Base-by-base conservation (phyloP, 1,284 basidiomycete genomes). In the Neotropicomus parvogracilis region DNA sequence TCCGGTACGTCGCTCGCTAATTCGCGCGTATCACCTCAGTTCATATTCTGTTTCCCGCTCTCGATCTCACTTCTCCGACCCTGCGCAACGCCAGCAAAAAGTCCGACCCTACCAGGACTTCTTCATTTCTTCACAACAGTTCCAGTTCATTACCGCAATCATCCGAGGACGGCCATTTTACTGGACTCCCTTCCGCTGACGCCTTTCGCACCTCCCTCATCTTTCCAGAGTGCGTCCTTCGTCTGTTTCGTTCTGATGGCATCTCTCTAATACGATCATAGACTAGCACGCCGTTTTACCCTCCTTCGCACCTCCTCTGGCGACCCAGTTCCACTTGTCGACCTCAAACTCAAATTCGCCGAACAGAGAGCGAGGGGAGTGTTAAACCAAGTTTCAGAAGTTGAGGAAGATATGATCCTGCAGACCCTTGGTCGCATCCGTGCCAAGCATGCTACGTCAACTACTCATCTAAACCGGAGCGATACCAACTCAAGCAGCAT, bases 161-260 rank as follows among this genome's bases (percentile, higher is more conserved):
- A 33, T 48, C 50, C 44, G 47, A 57, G 29, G 52, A 54, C 59
- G 74, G 73, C 42, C 59, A 62, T 43, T 67, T 81, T 3, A 79
- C 78, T 42, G 71, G 75, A 53, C 73, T 91, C 27, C 83, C 84
- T 41, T 76, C 83, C 29, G 71, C 74, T 36, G 81, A 78, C 70
- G 80, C 88, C 67, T 91, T 91, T 71, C 81, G 88, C 56, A 88
- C 88, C 21, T 88, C 87, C 51, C 75, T 85, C 62, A 89, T 91
- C 57, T 70, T 91, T 47, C 87, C 87, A 64, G 85, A 85, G 88
- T 91, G 68, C 70, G 85, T 76, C 48, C 54, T 28, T 52, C 47
- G 45, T 57, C 55, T 39, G 21, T 44, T 46, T 52, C n/a, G 21
- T 52, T 52, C 54, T 31, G 45, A 44, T 49, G 36, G 28, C 46